phyloP scores from a whole-genome alignment of 768 basidiomycete genomes.

The Royoungia palumana region DNA sequence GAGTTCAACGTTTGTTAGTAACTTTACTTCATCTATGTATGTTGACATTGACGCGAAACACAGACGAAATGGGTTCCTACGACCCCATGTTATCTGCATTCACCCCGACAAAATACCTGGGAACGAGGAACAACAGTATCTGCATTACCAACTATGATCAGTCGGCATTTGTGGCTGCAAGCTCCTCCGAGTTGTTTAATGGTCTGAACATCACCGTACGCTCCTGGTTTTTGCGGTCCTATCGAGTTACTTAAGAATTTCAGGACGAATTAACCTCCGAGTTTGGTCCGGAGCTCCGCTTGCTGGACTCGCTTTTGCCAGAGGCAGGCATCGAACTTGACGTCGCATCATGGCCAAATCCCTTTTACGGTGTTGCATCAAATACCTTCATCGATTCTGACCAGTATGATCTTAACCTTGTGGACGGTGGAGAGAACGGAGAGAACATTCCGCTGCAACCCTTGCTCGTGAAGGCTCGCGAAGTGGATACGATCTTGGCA shows the following conservation, averaged over 20 bases:
- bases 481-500: conserved; percentile 48
- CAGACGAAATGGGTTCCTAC: conserved; percentile 41
- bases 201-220: conserved; percentile 27
- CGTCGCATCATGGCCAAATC: conserved; percentile 35
- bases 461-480: conserved; percentile 44
- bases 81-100: conserved; percentile 46
- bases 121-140: conserved; percentile 32
- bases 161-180: conserved; percentile 35
- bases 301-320: conserved; percentile 21
- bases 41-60: not conserved
- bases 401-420: conserved; percentile 32
- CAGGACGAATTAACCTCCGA: conserved; percentile 13
- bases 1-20: conserved; percentile 37
- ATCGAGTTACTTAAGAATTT: not conserved
- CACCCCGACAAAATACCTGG: conserved; percentile 43
- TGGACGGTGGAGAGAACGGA: conserved; percentile 43
- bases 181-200: conserved; percentile 39
- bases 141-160: conserved; percentile 39
- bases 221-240: not conserved
- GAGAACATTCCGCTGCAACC: conserved; percentile 48
- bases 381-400: conserved; percentile 33
- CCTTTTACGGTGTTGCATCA: conserved; percentile 36
- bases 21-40: not conserved
- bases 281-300: conserved; percentile 11
- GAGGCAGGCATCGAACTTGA: conserved; percentile 28